Evolutionary conservation across 2,329 filamentous ascomycete species (phyloP), one percentile per base, ranked within the genome.

Genomic region (Periconia digitata): DNA sequence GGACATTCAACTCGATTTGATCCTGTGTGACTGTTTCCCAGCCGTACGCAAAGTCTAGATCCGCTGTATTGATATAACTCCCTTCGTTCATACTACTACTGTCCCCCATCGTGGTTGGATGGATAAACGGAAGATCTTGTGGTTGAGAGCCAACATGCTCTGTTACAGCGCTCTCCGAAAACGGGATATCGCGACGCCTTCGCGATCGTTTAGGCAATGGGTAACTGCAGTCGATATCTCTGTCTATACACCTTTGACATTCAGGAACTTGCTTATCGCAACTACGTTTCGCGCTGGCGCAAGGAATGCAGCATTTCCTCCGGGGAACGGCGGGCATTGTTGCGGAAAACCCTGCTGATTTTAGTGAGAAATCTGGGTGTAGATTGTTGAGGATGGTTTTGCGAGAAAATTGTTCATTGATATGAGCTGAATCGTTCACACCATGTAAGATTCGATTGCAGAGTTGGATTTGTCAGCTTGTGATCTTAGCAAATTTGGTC

Each of bases 201-300:
- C 43, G 43, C 15, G 17, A 22, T 20, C 34, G 22, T 22, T 45
- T 45, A 13, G 27, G 43, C 16, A 10, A 6, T 34, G 43, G 43
- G 18, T 45, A 45, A 7, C n/a, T 35, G 34, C 43, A 45, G 17
- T 45, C 43, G 13, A 45, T 8, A 32, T 45, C 32, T 39, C 43
- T 21, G 37, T 45, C 39, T 23, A 41, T 24, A n/a, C 39, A 41
- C 13, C 39, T 6, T 18, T 41, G 39, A 22, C 39, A 41, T 17
- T 41, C 39, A 16, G 8, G 8, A 6, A 8, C 4, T 16, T 27
- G 22, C 22, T 22, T 41, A n/a, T 41, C 39, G 13, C 39, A 41
- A 5, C 22, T 41, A 13, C 39, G 39, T 22, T 41, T 41, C 8
- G 39, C 7, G 15, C 29, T 22, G 3, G 39, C 39, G 39, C 39